Base-by-base conservation (phyloP, 768 basidiomycete genomes). In the Crassisporium funariophilum region DNA sequence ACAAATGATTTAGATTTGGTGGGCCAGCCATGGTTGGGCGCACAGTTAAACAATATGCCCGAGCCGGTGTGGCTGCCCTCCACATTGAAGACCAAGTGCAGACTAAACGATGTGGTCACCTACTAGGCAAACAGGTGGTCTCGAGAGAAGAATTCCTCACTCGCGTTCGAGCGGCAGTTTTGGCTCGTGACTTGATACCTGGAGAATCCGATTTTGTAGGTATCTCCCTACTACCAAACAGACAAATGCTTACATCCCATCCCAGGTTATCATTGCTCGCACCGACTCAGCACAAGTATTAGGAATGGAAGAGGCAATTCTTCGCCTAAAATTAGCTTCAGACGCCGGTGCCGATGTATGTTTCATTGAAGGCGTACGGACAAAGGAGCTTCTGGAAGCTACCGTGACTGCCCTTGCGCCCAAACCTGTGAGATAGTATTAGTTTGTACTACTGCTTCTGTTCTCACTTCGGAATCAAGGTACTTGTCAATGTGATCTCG, bases 31-130 rank as follows among this genome's bases (percentile, higher is more conserved):
- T 82, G 74, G 80, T 89, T 21, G 84, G 84, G 9, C 84, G 86
- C 29, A 89, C 87, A 2, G 83, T 90, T 8, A 75, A 69, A n/a
- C 79, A 86, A 62, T 89, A 88, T 50, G 77, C 69, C 4, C 76
- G 76, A 36, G 79, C 84, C 11, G 87, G 88, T 21, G 80, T 88
- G 16, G 88, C 87, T 13, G 88, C 72, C 3, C 73, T 87, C 57
- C 87, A 90, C 61, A 88, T 90, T 29, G 87, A 90, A 64, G 87
- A 88, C 57, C 87, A 90, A 66, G 85, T 88, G 1, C 88, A 88
- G 61, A 88, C 85, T 1, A 89, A 89, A 64, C 79, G 87, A 45
- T 90, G 87, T 49, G 87, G 88, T 1, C 88, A 90, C 60, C 68
- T 90, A 35, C 74, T 87, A 60, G 88, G 88, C 38, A 91, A 91